Conservation (phyloP, 2,329 filamentous ascomycete genomes). For the Fragosphaeria purpurea region DNA sequence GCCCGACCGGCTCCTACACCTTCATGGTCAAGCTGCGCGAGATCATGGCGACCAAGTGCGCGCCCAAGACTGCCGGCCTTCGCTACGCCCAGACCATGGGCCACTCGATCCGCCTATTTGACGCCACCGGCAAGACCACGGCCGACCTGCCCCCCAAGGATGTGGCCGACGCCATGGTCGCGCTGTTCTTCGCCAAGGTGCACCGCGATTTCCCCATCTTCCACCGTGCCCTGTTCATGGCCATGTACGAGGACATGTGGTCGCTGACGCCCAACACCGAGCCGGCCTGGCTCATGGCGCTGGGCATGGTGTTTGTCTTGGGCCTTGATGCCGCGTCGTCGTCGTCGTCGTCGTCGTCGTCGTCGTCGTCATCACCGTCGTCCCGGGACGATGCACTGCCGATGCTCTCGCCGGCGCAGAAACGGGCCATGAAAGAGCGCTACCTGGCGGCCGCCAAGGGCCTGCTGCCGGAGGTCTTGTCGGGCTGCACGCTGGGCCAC, state of each 20-base stretch:
- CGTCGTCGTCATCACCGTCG: neutral
- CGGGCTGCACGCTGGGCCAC: slow-evolving; percentile 10
- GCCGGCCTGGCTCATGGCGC: slow-evolving; percentile 13
- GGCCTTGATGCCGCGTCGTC: slow-evolving; percentile 9
- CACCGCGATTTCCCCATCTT: slow-evolving; percentile 14
- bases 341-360: slow-evolving; percentile 1
- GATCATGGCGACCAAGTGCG: slow-evolving; percentile 5
- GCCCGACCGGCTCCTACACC: slow-evolving; percentile 11
- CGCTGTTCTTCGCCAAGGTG: slow-evolving; percentile 10
- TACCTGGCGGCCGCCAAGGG: slow-evolving; percentile 9
- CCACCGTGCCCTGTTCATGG: slow-evolving; percentile 11
- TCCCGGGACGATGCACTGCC: too few species aligned
- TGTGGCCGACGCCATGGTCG: slow-evolving; percentile 12
- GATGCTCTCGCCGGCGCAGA: neutral
- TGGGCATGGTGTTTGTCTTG: slow-evolving; percentile 15
- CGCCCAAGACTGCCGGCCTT: neutral
- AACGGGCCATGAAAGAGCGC: slow-evolving; percentile 3
- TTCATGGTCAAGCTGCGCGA: slow-evolving; percentile 11
- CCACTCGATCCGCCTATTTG: neutral
- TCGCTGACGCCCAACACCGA: slow-evolving; percentile 3
- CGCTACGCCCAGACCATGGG: slow-evolving; percentile 7
- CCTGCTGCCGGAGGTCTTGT: slow-evolving; percentile 7
- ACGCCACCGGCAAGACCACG: neutral
- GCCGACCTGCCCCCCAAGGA: slow-evolving; percentile 11
- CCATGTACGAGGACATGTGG: slow-evolving; percentile 12